phyloP scores from a whole-genome alignment of 176 grass and related monocot species.

The Eremochloa ophiuroides region DNA sequence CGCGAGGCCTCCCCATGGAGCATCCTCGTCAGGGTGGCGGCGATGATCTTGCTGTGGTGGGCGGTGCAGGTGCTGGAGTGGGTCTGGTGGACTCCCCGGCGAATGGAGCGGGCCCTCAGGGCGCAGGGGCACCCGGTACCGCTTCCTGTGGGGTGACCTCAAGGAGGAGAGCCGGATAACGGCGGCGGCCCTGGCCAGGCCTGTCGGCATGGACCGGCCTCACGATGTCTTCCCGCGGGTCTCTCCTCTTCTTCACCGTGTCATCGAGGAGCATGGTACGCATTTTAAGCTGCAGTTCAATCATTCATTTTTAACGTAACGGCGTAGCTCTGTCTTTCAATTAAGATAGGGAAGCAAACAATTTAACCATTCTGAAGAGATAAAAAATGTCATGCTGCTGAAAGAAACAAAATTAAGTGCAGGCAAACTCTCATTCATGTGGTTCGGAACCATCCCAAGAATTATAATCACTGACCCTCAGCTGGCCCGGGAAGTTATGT shows the following conservation, averaged over 20 bases:
- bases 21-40: neutral
- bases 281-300: neutral
- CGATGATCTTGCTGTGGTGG: conserved; percentile 4
- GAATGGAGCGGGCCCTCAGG: conserved; percentile 36
- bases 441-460: conserved; percentile 47
- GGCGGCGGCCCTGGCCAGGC: conserved; percentile 29
- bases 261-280: conserved; percentile 40
- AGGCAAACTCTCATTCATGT: conserved; percentile 51
- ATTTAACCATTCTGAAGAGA: too few species aligned
- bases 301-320: too few species aligned
- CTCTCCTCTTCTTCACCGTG: conserved; percentile 19
- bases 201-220: conserved; percentile 31
- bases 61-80: conserved; percentile 9
- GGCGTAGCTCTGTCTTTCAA: too few species aligned
- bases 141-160: conserved; percentile 46
- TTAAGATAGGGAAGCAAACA: too few species aligned
- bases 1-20: conserved; percentile 18
- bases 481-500: conserved; percentile 32
- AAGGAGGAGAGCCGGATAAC: conserved; percentile 26
- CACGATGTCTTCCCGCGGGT: conserved; percentile 46
- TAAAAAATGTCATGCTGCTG: neutral
- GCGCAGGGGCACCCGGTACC: conserved; percentile 55
- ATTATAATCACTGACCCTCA: conserved; percentile 41
- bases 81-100: conserved; percentile 35
- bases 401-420: neutral